phyloP scores from a whole-genome alignment of 2,329 filamentous ascomycete genomes.

The Zasmidium cellare region DNA sequence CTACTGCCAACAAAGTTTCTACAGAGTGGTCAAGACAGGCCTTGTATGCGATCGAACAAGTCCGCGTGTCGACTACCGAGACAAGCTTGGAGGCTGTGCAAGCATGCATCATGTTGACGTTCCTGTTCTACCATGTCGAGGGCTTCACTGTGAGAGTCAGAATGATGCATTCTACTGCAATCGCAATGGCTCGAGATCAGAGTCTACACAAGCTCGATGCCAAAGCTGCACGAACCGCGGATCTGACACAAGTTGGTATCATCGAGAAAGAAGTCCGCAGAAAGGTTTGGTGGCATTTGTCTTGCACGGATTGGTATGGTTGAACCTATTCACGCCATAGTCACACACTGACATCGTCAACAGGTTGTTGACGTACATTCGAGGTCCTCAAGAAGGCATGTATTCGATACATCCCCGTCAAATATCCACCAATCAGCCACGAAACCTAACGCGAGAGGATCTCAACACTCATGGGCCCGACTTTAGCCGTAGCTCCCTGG shows the following conservation, averaged over 20 bases:
- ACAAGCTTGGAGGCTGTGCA: slow-evolving; percentile 29
- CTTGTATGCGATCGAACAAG: slow-evolving; percentile 17
- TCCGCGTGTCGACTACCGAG: slow-evolving; percentile 4
- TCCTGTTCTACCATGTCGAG: slow-evolving; percentile 32
- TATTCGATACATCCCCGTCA: slow-evolving; percentile 45
- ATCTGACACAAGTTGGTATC: slow-evolving; percentile 13
- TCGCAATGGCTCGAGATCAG: slow-evolving; percentile 25
- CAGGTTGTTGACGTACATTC: slow-evolving; percentile 36
- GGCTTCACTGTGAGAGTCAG: slow-evolving; percentile 24
- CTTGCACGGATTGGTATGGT: slow-evolving; percentile 27
- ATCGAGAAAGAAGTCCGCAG: slow-evolving; percentile 27
- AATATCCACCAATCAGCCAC: slow-evolving; percentile 42
- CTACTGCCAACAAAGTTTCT: slow-evolving; percentile 12
- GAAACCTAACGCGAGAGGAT: slow-evolving; percentile 45
- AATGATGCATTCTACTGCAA: slow-evolving; percentile 22
- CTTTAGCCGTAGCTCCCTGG: slow-evolving; percentile 31
- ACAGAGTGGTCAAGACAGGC: slow-evolving; percentile 14
- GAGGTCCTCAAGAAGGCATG: slow-evolving; percentile 45
- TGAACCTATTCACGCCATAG: background rate
- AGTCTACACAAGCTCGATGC: slow-evolving; percentile 26
- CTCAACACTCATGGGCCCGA: slow-evolving; percentile 28
- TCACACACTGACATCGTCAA: background rate
- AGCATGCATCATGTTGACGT: slow-evolving; percentile 28
- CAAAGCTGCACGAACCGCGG: background rate
- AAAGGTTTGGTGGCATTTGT: slow-evolving; percentile 33